A percentile compares a stretch with the other conserved stretches of the same genome.
Conservation (phyloP, 2,329 filamentous ascomycete species). For the Ophiocordyceps camponoti-floridani region DNA sequence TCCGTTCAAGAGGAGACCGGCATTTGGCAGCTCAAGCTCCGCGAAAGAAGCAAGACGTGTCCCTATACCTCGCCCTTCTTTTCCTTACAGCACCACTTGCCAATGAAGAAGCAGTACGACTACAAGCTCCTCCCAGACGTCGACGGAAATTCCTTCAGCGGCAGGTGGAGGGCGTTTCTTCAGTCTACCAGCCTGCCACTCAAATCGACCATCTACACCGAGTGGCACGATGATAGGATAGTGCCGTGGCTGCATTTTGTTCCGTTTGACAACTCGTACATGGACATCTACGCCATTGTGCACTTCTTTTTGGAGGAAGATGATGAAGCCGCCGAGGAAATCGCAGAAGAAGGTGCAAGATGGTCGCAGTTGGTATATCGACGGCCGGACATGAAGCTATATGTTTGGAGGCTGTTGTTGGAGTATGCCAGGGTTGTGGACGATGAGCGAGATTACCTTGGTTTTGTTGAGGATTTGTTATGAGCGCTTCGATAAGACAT, state of each 20-base stretch:
- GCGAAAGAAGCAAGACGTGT: conserved; percentile 11
- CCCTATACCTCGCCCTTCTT: no score
- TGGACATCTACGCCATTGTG: conserved; percentile 47
- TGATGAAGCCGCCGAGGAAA: conserved; percentile 12
- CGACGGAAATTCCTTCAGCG: conserved; percentile 50
- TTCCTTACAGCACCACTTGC: no score
- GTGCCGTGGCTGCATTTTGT: conserved; percentile 56
- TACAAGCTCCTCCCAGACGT: conserved; percentile 52
- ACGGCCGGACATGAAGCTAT: conserved; percentile 35
- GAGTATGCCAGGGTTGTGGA: conserved; percentile 36
- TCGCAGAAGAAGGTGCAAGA: conserved; percentile 29
- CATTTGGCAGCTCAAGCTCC: conserved; percentile 13
- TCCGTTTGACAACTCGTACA: conserved; percentile 50
- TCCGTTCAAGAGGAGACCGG: no score
- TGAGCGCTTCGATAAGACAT: no score
- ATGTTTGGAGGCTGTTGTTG: conserved; percentile 41
- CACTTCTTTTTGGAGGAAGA: conserved; percentile 42
- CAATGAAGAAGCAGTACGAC: conserved; percentile 29
- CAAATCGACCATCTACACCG: conserved; percentile 54
- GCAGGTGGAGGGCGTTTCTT: conserved; percentile 44
- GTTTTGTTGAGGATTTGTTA: conserved; percentile 23
- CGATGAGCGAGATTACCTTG: conserved; percentile 22
- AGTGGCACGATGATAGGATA: conserved; percentile 58
- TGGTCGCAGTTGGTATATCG: background rate
- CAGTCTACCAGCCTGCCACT: conserved; percentile 46